phyloP scores from a whole-genome alignment of 192 early-diverging fungal genomes.

The Backusella parvicylindrica region DNA sequence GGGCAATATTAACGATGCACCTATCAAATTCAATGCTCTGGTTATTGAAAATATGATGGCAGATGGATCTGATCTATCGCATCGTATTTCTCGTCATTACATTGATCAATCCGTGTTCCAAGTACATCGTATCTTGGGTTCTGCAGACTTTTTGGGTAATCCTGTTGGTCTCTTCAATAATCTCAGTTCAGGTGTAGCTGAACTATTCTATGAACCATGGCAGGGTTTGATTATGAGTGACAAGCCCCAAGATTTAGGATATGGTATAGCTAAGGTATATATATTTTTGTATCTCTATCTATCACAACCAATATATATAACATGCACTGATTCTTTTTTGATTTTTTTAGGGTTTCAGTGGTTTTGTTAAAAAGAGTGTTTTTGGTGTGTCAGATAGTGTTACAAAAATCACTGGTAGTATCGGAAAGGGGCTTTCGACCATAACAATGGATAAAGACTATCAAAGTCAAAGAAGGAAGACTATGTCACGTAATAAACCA shows the following conservation, averaged over 20 bases:
- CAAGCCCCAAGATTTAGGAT: conserved; percentile 89
- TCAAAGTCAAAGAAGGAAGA: conserved; percentile 79
- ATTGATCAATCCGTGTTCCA: conserved; percentile 88
- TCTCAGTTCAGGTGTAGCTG: conserved; percentile 90
- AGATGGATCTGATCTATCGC: conserved; percentile 66
- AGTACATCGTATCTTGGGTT: conserved; percentile 82
- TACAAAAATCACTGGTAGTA: conserved; percentile 92
- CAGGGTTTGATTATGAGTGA: conserved; percentile 95
- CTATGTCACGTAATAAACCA: conserved; percentile 80
- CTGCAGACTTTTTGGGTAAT: conserved; percentile 96
- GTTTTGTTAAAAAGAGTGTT: conserved; percentile 90
- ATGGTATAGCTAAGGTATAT: conserved; percentile 84
- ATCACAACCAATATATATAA: not conserved
- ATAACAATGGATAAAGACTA: conserved; percentile 92
- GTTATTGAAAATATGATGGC: conserved; percentile 85
- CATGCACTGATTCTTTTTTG: not conserved
- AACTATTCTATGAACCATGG: conserved; percentile 98
- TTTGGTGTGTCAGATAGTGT: conserved; percentile 95
- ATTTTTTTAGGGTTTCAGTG: conserved; percentile 56
- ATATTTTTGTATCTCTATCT: no score
- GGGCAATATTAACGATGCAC: conserved; percentile 94
- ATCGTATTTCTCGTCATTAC: conserved; percentile 84
- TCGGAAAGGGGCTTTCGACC: conserved; percentile 94
- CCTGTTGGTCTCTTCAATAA: conserved; percentile 97
- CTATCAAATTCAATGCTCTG: conserved; percentile 85